These are phyloP conservation scores for Thermoascus crustaceus DNA, from an alignment of 2,329 filamentous ascomycete genomes.

Conservation along the genomic window DNA sequence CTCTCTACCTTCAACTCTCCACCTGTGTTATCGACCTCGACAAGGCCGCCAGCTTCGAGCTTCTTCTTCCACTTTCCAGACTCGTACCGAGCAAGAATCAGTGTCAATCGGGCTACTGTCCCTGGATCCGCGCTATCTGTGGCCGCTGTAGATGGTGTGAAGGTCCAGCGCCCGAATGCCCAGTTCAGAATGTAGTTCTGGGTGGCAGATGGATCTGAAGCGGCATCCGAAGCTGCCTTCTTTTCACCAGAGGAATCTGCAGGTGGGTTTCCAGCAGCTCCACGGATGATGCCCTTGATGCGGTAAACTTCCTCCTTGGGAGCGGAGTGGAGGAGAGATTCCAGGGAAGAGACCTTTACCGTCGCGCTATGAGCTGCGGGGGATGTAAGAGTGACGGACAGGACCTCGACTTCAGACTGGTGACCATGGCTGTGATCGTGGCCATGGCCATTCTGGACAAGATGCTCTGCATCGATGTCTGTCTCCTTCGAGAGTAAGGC, in stretches of 20 bases:
- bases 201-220: constrained; percentile 8
- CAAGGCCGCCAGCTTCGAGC: constrained; percentile 32
- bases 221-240: constrained; percentile 23
- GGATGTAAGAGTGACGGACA: constrained; percentile 65
- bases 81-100: constrained; percentile 41
- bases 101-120: constrained; percentile 34
- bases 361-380: constrained; percentile 31
- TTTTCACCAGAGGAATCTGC: constrained; percentile 41
- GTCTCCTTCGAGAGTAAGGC: constrained; percentile 48
- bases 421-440: constrained; percentile 51
- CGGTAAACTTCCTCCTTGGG: constrained; percentile 93
- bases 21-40: constrained; percentile 17
- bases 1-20: constrained; percentile 27
- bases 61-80: constrained; percentile 43
- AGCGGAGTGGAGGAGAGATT: constrained; percentile 59
- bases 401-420: constrained; percentile 78
- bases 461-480: constrained; percentile 15
- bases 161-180: constrained; percentile 95
- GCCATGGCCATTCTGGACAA: constrained; percentile 23
- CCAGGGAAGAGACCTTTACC: constrained; percentile 52
- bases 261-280: constrained; percentile 31
- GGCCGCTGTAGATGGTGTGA: constrained; percentile 52
- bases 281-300: constrained; percentile 66
- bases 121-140: constrained; percentile 22
- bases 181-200: constrained; percentile 86